Conservation (phyloP, 306 rosid species). For the Urtica urens region DNA sequence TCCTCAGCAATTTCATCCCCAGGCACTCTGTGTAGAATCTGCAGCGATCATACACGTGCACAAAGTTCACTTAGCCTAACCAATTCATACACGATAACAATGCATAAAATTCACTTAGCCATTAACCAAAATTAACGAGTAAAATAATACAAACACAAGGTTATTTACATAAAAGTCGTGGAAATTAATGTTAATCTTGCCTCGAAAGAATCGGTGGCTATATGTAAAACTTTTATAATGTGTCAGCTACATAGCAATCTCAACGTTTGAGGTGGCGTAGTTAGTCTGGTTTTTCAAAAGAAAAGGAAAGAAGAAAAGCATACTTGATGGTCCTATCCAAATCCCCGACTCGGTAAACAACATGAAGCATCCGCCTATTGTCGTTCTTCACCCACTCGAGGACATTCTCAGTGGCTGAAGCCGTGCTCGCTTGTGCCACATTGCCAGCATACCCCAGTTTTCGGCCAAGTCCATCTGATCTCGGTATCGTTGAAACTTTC, state of each 20-base stretch:
- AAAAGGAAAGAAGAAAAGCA: slow-evolving; percentile 12
- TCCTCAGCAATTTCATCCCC: slow-evolving; percentile 78
- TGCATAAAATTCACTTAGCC: too few species aligned
- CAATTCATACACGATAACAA: background rate
- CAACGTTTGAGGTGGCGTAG: too few species aligned
- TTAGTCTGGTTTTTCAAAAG: too few species aligned
- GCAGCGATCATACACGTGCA: slow-evolving; percentile 23
- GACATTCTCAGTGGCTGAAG: slow-evolving; percentile 49
- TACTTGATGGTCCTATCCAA: slow-evolving; percentile 85
- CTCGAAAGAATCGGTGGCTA: too few species aligned
- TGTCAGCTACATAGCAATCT: too few species aligned
- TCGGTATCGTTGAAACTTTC: slow-evolving; percentile 40
- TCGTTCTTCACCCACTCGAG: slow-evolving; percentile 74
- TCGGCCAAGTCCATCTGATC: slow-evolving; percentile 31
- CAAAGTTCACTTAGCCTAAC: background rate
- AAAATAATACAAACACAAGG: background rate
- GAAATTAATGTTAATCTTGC: too few species aligned
- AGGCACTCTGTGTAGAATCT: slow-evolving; percentile 82
- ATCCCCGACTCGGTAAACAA: slow-evolving; percentile 82
- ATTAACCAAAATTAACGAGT: too few species aligned
- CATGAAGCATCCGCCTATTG: slow-evolving; percentile 66
- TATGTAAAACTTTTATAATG: too few species aligned
- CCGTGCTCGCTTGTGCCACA: slow-evolving; percentile 37
- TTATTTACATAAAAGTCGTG: too few species aligned
- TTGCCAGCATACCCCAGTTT: slow-evolving; percentile 33